phyloP scores from a whole-genome alignment of 208 protist genomes.

The Wallacemonas sp. region DNA sequence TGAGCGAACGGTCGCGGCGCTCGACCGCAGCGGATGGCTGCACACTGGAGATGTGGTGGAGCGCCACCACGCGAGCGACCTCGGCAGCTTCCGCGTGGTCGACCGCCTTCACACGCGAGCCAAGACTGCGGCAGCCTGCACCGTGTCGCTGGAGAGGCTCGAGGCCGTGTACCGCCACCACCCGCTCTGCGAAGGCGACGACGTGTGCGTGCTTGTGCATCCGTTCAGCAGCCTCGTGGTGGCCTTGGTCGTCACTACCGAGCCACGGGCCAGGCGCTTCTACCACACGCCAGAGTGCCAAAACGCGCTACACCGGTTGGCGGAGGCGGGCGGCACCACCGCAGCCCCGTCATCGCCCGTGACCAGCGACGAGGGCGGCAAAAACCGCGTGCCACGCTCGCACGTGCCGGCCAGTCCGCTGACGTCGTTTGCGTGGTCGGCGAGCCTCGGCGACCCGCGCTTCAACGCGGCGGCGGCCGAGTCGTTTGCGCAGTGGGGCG shows the following conservation, averaged over 20 bases:
- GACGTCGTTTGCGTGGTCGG: slow-evolving; percentile 8
- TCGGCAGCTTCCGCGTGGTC: slow-evolving; percentile 64
- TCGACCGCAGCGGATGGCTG: slow-evolving; percentile 67
- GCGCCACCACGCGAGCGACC: slow-evolving; percentile 26
- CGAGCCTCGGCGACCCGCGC: not conserved
- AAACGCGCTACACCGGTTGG: not conserved
- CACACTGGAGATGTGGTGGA: slow-evolving; percentile 78
- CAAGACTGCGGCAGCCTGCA: slow-evolving; percentile 61
- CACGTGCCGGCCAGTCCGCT: not conserved
- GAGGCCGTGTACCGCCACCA: slow-evolving; percentile 58
- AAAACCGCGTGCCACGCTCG: too few relatives aligned
- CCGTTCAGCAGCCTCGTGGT: slow-evolving; percentile 17
- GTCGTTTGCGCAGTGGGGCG: slow-evolving; percentile 27
- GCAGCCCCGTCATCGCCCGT: too few relatives aligned
- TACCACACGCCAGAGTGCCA: slow-evolving; percentile 17
- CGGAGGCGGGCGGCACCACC: too few relatives aligned
- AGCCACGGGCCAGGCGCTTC: slow-evolving; percentile 16
- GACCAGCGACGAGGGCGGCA: too few relatives aligned
- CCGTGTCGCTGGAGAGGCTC: slow-evolving; percentile 65
- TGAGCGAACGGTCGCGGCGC: slow-evolving; percentile 58
- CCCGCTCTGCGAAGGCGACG: slow-evolving; percentile 31
- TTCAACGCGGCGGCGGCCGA: slow-evolving; percentile 46
- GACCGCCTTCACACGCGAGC: slow-evolving; percentile 66
- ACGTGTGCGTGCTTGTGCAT: slow-evolving; percentile 57
- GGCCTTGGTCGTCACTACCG: slow-evolving; percentile 26